A percentile compares a stretch with the other conserved stretches of the same genome.
phyloP scores from a whole-genome alignment of 352 stramenopile species.

The Thraustotheca clavata region DNA sequence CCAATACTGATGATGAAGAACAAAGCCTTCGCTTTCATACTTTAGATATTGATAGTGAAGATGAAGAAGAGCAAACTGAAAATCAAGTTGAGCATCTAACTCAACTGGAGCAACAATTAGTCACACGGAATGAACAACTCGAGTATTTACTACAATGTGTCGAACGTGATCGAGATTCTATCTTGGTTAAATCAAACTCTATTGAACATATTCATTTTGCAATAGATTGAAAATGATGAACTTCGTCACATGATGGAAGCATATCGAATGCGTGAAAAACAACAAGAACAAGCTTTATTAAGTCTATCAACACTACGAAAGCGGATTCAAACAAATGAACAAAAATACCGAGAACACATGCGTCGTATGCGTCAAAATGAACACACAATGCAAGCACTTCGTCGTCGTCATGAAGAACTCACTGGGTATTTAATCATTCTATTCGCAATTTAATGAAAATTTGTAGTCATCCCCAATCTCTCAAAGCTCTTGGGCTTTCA shows the following conservation, averaged over 20 bases:
- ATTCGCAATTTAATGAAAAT: not conserved
- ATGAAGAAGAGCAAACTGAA: not conserved
- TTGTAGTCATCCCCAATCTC: conserved; percentile 14
- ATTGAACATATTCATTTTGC: not conserved
- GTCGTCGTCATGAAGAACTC: conserved; percentile 9
- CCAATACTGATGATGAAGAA: not conserved
- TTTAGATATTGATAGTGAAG: conserved; percentile 16
- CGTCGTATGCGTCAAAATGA: conserved; percentile 16
- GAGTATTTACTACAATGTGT: conserved; percentile 76
- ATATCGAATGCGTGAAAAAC: conserved; percentile 52
- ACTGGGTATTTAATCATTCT: not conserved
- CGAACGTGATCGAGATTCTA: conserved; percentile 67
- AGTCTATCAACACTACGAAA: conserved; percentile 18
- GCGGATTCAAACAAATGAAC: conserved; percentile 20
- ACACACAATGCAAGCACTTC: conserved; percentile 3
- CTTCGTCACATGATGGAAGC: conserved; percentile 64
- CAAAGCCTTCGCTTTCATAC: conserved; percentile 3
- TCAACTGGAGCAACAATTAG: conserved; percentile 29
- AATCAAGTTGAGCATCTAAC: not conserved
- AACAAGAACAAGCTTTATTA: conserved; percentile 39
- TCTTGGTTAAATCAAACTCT: conserved; percentile 27
- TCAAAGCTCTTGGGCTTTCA: conserved; percentile 2
- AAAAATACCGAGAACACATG: conserved; percentile 19
- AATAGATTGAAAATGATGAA: conserved; percentile 64
- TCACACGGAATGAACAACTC: conserved; percentile 76